Conservation (phyloP, 768 basidiomycete species). For the Boletales sp. region DNA sequence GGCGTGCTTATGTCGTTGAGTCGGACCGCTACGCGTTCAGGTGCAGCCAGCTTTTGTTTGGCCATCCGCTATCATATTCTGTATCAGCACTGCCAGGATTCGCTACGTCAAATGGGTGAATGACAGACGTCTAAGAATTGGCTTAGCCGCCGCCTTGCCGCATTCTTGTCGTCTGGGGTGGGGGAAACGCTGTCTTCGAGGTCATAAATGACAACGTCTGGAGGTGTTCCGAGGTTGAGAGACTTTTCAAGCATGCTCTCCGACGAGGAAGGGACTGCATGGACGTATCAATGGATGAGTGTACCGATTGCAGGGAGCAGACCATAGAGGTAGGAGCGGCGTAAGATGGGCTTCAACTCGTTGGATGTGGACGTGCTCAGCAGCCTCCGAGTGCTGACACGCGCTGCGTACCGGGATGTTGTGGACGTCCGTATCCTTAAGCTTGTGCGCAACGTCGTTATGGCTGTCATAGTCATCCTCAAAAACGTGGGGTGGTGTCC, state of each 20-base stretch:
- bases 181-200: slow-evolving; percentile 85
- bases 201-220: slow-evolving; percentile 84
- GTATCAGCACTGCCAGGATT: slow-evolving; percentile 10
- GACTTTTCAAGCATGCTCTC: slow-evolving; percentile 83
- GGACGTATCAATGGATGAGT: neutral
- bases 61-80: slow-evolving; percentile 23
- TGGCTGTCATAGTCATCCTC: neutral
- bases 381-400: slow-evolving; percentile 2
- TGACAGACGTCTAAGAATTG: slow-evolving; percentile 53
- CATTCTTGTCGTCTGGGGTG: slow-evolving; percentile 48
- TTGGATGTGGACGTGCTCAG: slow-evolving; percentile 15
- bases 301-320: neutral
- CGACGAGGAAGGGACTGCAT: slow-evolving; percentile 71
- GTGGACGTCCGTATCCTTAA: neutral
- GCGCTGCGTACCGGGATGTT: neutral
- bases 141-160: slow-evolving; percentile 52
- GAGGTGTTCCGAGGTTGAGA: slow-evolving; percentile 39
- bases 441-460: slow-evolving; percentile 3
- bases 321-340: slow-evolving; percentile 66
- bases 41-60: slow-evolving; percentile 36
- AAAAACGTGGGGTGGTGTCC: no score
- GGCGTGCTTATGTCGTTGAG: slow-evolving; percentile 65
- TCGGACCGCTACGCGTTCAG: slow-evolving; percentile 62
- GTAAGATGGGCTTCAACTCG: slow-evolving; percentile 19
- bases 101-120: slow-evolving; percentile 1